phyloP scores from a whole-genome alignment of 352 stramenopile species.

The Phytophthora sansomeana region DNA sequence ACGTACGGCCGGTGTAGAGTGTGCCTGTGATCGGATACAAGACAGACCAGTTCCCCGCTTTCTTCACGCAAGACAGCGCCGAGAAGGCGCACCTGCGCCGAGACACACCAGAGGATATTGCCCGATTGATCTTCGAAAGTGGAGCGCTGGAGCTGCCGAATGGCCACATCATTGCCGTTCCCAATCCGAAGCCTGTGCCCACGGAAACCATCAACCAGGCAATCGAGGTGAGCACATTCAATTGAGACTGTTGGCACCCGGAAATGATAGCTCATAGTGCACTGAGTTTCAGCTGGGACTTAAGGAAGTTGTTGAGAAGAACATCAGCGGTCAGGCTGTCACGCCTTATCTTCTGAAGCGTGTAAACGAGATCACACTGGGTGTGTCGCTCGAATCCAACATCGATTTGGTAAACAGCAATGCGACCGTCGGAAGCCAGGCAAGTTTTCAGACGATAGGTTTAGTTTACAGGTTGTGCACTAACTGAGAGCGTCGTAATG shows the following conservation, averaged over 20 bases:
- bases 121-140: conserved; percentile 85
- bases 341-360: conserved; percentile 92
- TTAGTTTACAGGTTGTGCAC: neutral
- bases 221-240: conserved; percentile 68
- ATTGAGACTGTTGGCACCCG: neutral
- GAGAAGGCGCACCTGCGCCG: conserved; percentile 85
- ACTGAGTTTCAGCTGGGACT: conserved; percentile 62
- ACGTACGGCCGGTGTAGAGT: conserved; percentile 57
- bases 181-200: conserved; percentile 89
- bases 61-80: conserved; percentile 96
- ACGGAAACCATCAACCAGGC: conserved; percentile 90
- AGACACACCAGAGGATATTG: conserved; percentile 89
- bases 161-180: conserved; percentile 88
- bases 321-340: conserved; percentile 94
- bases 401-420: conserved; percentile 98
- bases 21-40: conserved; percentile 95
- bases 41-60: conserved; percentile 96
- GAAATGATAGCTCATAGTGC: neutral
- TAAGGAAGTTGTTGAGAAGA: conserved; percentile 78
- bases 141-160: conserved; percentile 82
- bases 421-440: conserved; percentile 94
- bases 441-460: conserved; percentile 37
- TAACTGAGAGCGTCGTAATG: neutral
- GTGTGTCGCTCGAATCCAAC: conserved; percentile 94
- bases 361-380: conserved; percentile 95